A percentile compares a stretch with the other conserved stretches of the same genome.
These are phyloP conservation scores for Neurospora intermedia DNA, from an alignment of 495 filamentous ascomycete genomes.

Conservation along the genomic window DNA sequence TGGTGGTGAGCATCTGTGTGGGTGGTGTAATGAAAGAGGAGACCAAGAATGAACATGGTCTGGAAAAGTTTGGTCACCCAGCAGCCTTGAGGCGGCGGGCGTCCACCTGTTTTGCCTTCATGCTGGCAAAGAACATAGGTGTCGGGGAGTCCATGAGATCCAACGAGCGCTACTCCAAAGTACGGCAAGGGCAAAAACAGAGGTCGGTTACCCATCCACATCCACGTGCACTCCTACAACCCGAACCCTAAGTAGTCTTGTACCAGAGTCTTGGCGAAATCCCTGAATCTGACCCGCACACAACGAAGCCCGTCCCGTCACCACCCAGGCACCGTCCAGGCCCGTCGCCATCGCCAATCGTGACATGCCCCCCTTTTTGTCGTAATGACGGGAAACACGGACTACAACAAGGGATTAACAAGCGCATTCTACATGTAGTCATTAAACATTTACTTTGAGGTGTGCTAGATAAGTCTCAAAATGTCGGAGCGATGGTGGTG, in stretches of 20 bases:
- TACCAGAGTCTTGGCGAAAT: slow-evolving; percentile 5
- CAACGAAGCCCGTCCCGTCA: not conserved
- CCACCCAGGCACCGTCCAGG: not conserved
- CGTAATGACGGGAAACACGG: not conserved
- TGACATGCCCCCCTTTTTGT: not conserved
- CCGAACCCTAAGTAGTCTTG: slow-evolving; percentile 21
- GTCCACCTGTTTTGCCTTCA: slow-evolving; percentile 31
- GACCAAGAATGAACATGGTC: slow-evolving; percentile 12
- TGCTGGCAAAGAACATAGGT: slow-evolving; percentile 24
- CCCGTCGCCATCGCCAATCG: not conserved
- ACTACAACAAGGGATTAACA: not conserved
- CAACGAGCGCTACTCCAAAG: not conserved
- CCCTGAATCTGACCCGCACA: not conserved
- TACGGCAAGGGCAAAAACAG: not conserved
- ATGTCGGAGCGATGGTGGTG: not conserved
- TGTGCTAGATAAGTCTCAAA: not conserved
- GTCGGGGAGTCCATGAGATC: slow-evolving; percentile 15
- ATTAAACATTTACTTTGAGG: not conserved
- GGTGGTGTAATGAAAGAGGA: slow-evolving; percentile 8
- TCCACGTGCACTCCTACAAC: slow-evolving; percentile 6
- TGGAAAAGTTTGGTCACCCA: slow-evolving; percentile 26
- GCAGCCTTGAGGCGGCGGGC: slow-evolving; percentile 26
- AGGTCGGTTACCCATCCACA: not conserved
- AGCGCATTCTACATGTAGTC: not conserved
- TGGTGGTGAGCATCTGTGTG: slow-evolving; percentile 16